Percentiles rank a stretch among this genome's conserved stretches.
These are phyloP conservation scores for Kappamyces sp. DNA, from an alignment of 192 early-diverging fungal species.

Conservation along the genomic window DNA sequence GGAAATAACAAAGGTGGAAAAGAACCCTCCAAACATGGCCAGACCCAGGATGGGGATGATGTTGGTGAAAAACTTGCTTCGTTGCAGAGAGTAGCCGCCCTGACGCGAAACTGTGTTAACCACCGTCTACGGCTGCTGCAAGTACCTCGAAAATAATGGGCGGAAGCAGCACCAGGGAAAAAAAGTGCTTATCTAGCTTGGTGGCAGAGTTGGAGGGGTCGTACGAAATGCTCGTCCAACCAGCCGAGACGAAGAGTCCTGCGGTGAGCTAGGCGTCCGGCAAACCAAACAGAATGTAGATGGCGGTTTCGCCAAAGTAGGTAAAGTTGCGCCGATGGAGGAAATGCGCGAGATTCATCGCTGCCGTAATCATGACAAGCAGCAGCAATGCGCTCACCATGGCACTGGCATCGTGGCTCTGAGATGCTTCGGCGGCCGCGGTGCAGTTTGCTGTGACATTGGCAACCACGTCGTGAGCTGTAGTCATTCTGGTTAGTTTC, in stretches of 20 bases:
- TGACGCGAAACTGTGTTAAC: constrained; percentile 9
- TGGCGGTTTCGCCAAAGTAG: constrained; percentile 47
- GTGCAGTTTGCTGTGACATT: too few relatives aligned
- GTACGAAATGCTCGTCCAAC: constrained; percentile 43
- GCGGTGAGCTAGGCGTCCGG: background rate
- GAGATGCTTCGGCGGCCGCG: too few relatives aligned
- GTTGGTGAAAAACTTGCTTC: constrained; percentile 49
- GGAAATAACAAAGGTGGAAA: constrained; percentile 50
- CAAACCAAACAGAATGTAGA: constrained; percentile 47
- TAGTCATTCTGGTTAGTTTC: too few relatives aligned
- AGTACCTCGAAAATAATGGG: constrained; percentile 56
- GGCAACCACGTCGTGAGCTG: too few relatives aligned
- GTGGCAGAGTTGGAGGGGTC: constrained; percentile 39
- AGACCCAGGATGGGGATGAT: constrained; percentile 45
- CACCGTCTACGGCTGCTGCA: background rate
- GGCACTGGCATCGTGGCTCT: too few relatives aligned
- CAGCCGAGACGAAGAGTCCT: constrained; percentile 46
- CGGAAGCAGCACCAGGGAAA: constrained; percentile 56
- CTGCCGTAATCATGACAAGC: constrained; percentile 43
- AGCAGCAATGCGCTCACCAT: constrained; percentile 36
- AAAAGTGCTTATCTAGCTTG: constrained; percentile 48
- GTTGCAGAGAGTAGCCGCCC: constrained; percentile 50
- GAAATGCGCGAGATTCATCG: constrained; percentile 46
- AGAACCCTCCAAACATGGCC: constrained; percentile 52
- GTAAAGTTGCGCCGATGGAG: constrained; percentile 52